Evolutionary conservation across 2,329 filamentous ascomycete genomes (phyloP), one percentile per base, ranked within the genome.

Genomic region (Aureobasidium namibiae): DNA sequence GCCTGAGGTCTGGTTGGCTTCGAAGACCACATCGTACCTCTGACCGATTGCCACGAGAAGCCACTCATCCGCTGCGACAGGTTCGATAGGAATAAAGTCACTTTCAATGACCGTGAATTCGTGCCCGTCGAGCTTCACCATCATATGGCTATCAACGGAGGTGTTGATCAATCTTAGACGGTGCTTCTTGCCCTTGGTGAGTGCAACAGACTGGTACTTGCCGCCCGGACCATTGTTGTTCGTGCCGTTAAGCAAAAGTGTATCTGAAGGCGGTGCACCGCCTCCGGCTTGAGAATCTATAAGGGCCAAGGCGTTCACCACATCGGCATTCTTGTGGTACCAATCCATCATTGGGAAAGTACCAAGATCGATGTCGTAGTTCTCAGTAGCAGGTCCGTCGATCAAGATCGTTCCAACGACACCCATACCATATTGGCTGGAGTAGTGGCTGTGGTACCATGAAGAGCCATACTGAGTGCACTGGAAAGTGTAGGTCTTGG

Each of bases 401-500:
- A 75, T 74, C 46, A 73, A 62, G 8, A 77, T 68, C 8, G 70
- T 65, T 3, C 75, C 75, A 5, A 74, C 63, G 5, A 76, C 69
- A 46, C 75, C 75, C 18, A 76, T 74, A 10, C 69, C 73, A 56
- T 77, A 77, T 61, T 77, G 75, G 11, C 68, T 67, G 31, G 68
- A 70, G 63, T 69, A 73, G 59, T 77, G 75, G 18, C 69, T 72
- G 59, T 77, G 75, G 59, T 76, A 76, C 74, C 74, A 76, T 6
- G 66, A 63, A 10, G 60, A 57, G 24, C 74, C 74, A 42, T 71
- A 75, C 58, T 75, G 73, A 1, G 75, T 79, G 7, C 77, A 79
- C 38, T 74, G 74, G 72, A 80, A 86, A 2, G 67, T 76, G 69
- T 87, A 87, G 1, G 78, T 82, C 31, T 76, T 73, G 0, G 73